Evolutionary conservation across 2,329 filamentous ascomycete species (phyloP), one percentile per base, ranked within the genome.

Genomic region (Fusarium pseudograminearum): DNA sequence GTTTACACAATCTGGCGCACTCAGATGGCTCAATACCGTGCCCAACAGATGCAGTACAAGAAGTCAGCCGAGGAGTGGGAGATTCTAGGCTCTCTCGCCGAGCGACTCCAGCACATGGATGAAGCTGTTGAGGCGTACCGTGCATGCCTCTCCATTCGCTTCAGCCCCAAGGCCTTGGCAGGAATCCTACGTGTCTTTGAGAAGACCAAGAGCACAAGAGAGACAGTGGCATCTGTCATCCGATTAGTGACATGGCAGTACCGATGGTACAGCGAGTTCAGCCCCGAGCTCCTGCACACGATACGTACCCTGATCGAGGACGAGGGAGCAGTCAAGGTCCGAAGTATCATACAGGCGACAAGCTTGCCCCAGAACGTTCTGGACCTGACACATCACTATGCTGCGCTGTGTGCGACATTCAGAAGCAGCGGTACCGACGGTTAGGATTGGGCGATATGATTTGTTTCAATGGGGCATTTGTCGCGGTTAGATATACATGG

Each of bases 1-100:
- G 95, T 99, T 46, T 99, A 99, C 84, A 99, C 96, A 15, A 99
- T 99, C 79, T 99, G 96, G 96, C 91, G 96, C 59, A 98, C 96
- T 1, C 96, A 99, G 79, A 96, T 98, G 89, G 93, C 94, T 1
- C 95, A 98, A 78, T 98, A 94, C 78, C 91, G 93, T 24, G 93
- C 95, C 56, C 95, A 98, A 79, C 92, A 95, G 67, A 90, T 97
- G 80, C 91, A 97, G 71, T 99, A 98, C 83, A 96, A 96, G 82
- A 99, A 98, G 82, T 96, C 92, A 2, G 92, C 95, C 3, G 94
- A 97, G 72, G 96, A 99, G 79, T 99, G 96, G 96, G 96, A 99
- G 80, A 98, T 99, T 54, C 87, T 99, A 1, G 96, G 96, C 41
- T 92, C 94, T 61, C 86, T 99, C 18, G 96, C 96, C 1, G 93